Conservation (phyloP, 805 yeast genomes). For the Yamadazyma ubonensis region DNA sequence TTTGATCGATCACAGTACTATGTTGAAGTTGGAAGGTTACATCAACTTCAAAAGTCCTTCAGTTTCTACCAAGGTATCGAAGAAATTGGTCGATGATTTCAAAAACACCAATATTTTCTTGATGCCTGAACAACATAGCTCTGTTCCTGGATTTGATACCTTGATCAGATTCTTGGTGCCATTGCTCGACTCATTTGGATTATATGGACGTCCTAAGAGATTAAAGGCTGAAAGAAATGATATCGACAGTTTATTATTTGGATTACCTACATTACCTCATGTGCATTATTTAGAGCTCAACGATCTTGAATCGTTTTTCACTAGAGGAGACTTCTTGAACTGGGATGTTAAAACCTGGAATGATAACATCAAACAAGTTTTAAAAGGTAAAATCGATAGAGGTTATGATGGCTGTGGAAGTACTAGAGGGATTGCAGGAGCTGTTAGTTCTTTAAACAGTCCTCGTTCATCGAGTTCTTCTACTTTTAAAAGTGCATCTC, state of each 20-base stretch:
- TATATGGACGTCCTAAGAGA: slow-evolving; percentile 45
- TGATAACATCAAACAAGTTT: slow-evolving; percentile 26
- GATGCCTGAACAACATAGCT: slow-evolving; percentile 45
- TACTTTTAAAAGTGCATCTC: slow-evolving; percentile 3
- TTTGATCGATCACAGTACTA: slow-evolving; percentile 81
- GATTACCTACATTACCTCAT: slow-evolving; percentile 45
- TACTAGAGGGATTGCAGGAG: slow-evolving; percentile 58
- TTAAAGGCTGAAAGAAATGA: slow-evolving; percentile 44
- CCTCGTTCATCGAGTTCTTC: slow-evolving; percentile 21
- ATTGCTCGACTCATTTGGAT: slow-evolving; percentile 42
- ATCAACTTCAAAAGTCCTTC: slow-evolving; percentile 55
- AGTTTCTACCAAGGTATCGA: slow-evolving; percentile 31
- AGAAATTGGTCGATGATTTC: slow-evolving; percentile 31
- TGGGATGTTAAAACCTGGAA: slow-evolving; percentile 43
- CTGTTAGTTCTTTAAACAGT: slow-evolving; percentile 51
- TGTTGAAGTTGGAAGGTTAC: slow-evolving; percentile 84
- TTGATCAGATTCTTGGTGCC: slow-evolving; percentile 44
- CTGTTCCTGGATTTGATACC: slow-evolving; percentile 51
- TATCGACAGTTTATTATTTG: slow-evolving; percentile 40
- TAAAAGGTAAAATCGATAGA: slow-evolving; percentile 35
- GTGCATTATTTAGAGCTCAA: slow-evolving; percentile 41
- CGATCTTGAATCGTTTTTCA: slow-evolving; percentile 27
- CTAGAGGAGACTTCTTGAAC: slow-evolving; percentile 22
- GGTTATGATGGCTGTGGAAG: slow-evolving; percentile 81
- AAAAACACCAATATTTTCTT: slow-evolving; percentile 43